Percentiles rank a stretch among this genome's conserved stretches.
Conservation (phyloP, 257 asterid species). For the Eucommia ulmoides region DNA sequence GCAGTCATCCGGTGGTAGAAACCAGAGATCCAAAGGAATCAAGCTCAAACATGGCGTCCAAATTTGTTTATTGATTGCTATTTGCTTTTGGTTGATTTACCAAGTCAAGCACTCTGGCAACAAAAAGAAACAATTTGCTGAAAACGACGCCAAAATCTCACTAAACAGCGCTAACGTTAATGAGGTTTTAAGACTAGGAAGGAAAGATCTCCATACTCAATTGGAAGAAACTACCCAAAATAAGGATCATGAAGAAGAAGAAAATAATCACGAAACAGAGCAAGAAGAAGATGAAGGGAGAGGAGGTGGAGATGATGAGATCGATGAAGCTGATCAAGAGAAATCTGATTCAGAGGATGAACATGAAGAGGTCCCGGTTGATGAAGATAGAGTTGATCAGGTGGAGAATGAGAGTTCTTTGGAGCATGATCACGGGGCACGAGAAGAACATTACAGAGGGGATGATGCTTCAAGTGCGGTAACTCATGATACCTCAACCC, state of each 20-base stretch:
- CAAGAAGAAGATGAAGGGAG: constrained; percentile 34
- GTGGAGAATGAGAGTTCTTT: constrained; percentile 23
- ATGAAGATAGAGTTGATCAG: constrained; percentile 29
- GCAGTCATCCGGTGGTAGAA: constrained; percentile 57
- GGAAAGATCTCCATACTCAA: constrained; percentile 46
- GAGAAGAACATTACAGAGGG: constrained; percentile 83
- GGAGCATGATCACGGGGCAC: constrained; percentile 50
- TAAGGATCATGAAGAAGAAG: constrained; percentile 36
- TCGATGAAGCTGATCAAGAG: constrained; percentile 49
- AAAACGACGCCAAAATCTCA: constrained; percentile 30
- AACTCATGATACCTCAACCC: constrained; percentile 34
- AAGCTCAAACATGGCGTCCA: constrained; percentile 54
- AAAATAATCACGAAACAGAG: constrained; percentile 34
- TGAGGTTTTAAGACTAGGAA: constrained; percentile 42
- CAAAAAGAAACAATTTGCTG: constrained; percentile 62
- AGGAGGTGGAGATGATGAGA: constrained; percentile 34
- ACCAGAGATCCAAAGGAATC: constrained; percentile 61
- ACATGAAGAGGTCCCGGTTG: constrained; percentile 34
- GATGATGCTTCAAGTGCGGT: constrained; percentile 99
- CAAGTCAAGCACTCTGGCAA: constrained; percentile 82
- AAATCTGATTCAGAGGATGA: constrained; percentile 45
- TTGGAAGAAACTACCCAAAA: constrained; percentile 23
- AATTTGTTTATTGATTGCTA: constrained; percentile 63
- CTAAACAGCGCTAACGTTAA: constrained; percentile 11
- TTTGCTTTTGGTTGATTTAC: constrained; percentile 90